Base-by-base conservation (phyloP, 345 rosid genomes). In the Gossypium mustelinum region DNA sequence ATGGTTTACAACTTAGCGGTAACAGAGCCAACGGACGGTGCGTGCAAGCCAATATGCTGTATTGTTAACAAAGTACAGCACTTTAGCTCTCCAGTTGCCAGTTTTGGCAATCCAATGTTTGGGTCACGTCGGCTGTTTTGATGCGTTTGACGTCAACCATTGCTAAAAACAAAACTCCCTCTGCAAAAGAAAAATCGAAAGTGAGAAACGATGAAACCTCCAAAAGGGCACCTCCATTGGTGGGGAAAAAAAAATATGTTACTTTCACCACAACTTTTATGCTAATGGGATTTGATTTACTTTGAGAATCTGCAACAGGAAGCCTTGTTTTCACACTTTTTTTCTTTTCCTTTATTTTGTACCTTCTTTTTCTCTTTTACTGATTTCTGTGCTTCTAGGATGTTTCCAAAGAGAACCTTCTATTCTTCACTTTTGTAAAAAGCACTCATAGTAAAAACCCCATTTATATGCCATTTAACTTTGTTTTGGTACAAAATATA, bases 111-210 rank as follows among this genome's bases (percentile, higher is more conserved):
- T 72, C 54, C 74, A 55, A 25, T 34, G 61, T 25, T 9, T 48
- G 11, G 11, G 58, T 13, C 39, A 29, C 50, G 48, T 45, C 17
- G 43, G 27, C 62, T 66, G 76, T 14, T 18, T 34, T 34, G 41
- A 34, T 34, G 52, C 18, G 2, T 48, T 78, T 57, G 16, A 52
- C 65, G 4, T 47, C 34, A 69, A 79, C 75, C 54, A 34, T 79
- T 63, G 8, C 34, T 52, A 11, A 50, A 54, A 60, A 7, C 24
- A 66, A 60, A 78, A 2, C 3, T 3, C 4, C 68, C 22, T 1
- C 51, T 9, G 27, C 34, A 11, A 20, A 20, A 45, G 54, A 66
- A 66, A 11, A 44, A 47, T 68, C 20, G 9, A 48, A 25, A 68
- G 39, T 9, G 18, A 7, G 16, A 8, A 66, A 20, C 44, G 52